Evolutionary conservation across 768 basidiomycete genomes (phyloP).

Genomic region (Mycena albidolilacea): DNA sequence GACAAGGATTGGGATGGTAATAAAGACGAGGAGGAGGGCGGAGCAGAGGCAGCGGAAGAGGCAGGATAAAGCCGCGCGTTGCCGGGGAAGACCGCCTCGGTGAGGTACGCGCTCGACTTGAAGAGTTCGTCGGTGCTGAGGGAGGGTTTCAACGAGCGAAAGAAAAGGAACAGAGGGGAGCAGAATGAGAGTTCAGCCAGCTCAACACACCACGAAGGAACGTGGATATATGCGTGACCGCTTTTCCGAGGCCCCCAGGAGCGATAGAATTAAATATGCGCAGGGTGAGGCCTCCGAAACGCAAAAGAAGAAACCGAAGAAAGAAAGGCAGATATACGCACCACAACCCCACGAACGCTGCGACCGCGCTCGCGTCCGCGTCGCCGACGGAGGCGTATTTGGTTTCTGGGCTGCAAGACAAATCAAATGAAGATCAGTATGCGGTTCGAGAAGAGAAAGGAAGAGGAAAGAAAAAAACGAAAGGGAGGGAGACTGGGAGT

Average conservation of each 20-base stretch:
- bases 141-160: not conserved
- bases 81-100: constrained; percentile 70
- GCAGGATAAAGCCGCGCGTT: constrained; percentile 21
- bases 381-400: constrained; percentile 65
- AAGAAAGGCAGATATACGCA: constrained; percentile 48
- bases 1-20: too few species aligned
- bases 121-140: constrained; percentile 81
- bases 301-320: not conserved
- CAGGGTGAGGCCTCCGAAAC: too few species aligned
- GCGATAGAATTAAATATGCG: too few species aligned
- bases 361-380: constrained; percentile 69
- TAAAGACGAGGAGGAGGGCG: too few species aligned
- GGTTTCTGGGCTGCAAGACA: constrained; percentile 61
- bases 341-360: constrained; percentile 82
- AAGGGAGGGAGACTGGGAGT: too few species aligned
- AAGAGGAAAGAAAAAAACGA: too few species aligned
- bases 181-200: not conserved
- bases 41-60: not conserved
- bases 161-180: not conserved
- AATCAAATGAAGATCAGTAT: not conserved
- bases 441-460: not conserved
- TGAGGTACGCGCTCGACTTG: constrained; percentile 83
- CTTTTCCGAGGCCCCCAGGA: too few species aligned
- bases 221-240: not conserved
- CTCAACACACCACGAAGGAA: not conserved